phyloP scores from a whole-genome alignment of 1,284 basidiomycete genomes.

The Cryptococcus hybrid region DNA sequence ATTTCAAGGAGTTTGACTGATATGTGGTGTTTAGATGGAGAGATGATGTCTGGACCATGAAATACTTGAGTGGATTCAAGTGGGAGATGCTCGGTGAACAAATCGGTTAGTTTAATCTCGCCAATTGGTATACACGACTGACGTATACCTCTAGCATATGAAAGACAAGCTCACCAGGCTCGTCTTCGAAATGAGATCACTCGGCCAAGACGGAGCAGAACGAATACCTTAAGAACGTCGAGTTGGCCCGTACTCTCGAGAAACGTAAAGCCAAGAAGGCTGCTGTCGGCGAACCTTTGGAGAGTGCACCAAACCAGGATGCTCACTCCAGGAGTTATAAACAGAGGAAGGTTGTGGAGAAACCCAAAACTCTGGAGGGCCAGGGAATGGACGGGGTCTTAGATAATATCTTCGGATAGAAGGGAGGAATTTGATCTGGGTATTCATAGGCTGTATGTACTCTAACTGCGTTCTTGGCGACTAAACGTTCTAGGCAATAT shows the following conservation, averaged over 20 bases:
- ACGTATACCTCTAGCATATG: slow-evolving; percentile 66
- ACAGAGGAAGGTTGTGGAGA: slow-evolving; percentile 38
- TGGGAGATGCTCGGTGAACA: slow-evolving; percentile 99
- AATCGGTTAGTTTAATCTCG: slow-evolving; percentile 69
- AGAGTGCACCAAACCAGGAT: slow-evolving; percentile 38
- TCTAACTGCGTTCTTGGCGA: no score
- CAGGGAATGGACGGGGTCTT: slow-evolving; percentile 45
- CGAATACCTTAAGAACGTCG: slow-evolving; percentile 92
- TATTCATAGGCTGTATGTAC: no score
- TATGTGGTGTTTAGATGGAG: slow-evolving; percentile 64
- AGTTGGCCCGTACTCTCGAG: slow-evolving; percentile 84
- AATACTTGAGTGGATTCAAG: slow-evolving; percentile 95
- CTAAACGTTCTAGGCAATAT: no score
- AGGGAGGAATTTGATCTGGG: no score
- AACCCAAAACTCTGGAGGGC: slow-evolving; percentile 29
- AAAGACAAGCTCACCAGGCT: slow-evolving; percentile 83
- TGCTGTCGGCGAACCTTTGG: slow-evolving; percentile 39
- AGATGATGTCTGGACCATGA: slow-evolving; percentile 99
- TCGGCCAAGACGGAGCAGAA: slow-evolving; percentile 82
- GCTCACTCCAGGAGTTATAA: slow-evolving; percentile 22
- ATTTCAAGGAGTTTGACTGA: not conserved
- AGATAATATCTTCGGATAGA: slow-evolving; percentile 44
- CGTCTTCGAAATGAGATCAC: slow-evolving; percentile 86
- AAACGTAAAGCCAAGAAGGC: slow-evolving; percentile 73
- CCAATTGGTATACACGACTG: not conserved